Conservation (phyloP, 2,329 filamentous ascomycete genomes). For the Teratosphaeria pseudoeucalypti region DNA sequence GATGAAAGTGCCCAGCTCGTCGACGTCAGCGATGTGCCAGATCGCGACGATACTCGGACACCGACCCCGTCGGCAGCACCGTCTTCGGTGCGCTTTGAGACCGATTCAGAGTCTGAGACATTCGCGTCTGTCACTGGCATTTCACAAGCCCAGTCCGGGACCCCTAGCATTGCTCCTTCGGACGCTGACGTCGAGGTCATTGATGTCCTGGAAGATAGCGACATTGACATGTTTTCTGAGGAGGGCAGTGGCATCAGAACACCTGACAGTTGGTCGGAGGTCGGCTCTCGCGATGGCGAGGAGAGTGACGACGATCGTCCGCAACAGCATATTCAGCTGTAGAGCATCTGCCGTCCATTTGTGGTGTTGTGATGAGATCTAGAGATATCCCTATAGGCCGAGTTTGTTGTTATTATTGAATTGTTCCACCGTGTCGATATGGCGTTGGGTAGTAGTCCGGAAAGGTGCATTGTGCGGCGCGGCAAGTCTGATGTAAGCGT, state of each 20-base stretch:
- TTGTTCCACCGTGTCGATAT: not conserved
- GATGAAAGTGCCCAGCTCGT: slow-evolving; percentile 10
- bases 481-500: not conserved
- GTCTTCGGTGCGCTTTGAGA: slow-evolving; percentile 18
- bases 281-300: slow-evolving; percentile 26
- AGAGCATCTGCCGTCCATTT: not conserved
- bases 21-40: slow-evolving; percentile 8
- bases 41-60: slow-evolving; percentile 10
- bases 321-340: not conserved
- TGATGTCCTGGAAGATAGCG: slow-evolving; percentile 24
- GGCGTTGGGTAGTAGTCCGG: not conserved
- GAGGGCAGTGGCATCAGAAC: slow-evolving; percentile 26
- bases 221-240: slow-evolving; percentile 25
- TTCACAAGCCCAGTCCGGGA: slow-evolving; percentile 11
- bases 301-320: slow-evolving; percentile 21
- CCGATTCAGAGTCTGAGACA: slow-evolving; percentile 18
- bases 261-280: slow-evolving; percentile 28
- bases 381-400: not conserved
- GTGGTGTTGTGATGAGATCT: not conserved
- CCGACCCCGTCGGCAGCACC: slow-evolving; percentile 11
- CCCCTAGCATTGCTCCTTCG: slow-evolving; percentile 11
- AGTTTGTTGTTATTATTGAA: not conserved
- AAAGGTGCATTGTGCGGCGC: not conserved
- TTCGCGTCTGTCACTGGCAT: slow-evolving; percentile 15
- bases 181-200: slow-evolving; percentile 16